Percentiles rank a stretch among this genome's conserved stretches.
Evolutionary conservation across 768 basidiomycete genomes (phyloP).

Genomic region (Pleurotus salmoneostramineus): DNA sequence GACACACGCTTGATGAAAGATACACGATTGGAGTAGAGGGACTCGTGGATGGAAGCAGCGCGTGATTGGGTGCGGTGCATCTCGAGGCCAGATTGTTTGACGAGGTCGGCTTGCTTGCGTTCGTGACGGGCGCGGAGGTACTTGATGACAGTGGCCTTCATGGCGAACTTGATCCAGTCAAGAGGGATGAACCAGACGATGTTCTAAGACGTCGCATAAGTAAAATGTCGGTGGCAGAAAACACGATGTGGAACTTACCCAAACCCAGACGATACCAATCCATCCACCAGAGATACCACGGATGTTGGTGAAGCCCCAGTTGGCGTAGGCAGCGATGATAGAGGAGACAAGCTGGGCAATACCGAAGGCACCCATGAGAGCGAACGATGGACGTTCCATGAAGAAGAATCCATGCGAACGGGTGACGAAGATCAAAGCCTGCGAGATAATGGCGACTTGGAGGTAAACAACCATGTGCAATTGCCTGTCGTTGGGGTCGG

Average conservation of each 20-base stretch:
- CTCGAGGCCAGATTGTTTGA: conserved; percentile 54
- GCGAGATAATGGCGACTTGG: conserved; percentile 98
- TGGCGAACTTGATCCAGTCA: conserved; percentile 93
- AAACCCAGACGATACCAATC: conserved; percentile 97
- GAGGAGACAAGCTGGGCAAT: conserved; percentile 92
- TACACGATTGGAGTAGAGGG: conserved; percentile 92
- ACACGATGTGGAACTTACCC: conserved; percentile 44
- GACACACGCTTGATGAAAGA: conserved; percentile 88
- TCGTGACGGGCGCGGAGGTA: conserved; percentile 67
- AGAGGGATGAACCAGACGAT: conserved; percentile 95
- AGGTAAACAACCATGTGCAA: conserved; percentile 91
- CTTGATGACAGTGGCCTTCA: conserved; percentile 93
- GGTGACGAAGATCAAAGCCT: conserved; percentile 95
- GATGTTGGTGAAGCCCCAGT: conserved; percentile 95
- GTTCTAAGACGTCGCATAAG: conserved; percentile 48
- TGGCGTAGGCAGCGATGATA: conserved; percentile 89
- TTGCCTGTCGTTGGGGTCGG: conserved; percentile 59
- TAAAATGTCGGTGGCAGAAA: background rate
- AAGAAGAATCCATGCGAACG: conserved; percentile 96
- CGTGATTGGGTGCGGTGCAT: conserved; percentile 88
- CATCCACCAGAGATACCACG: conserved; percentile 80
- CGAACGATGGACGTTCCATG: conserved; percentile 90
- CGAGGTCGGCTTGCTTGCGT: conserved; percentile 31
- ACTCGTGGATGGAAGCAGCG: conserved; percentile 86
- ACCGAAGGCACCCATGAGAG: conserved; percentile 87